A percentile compares a stretch with the other conserved stretches of the same genome.
Conservation (phyloP, 2,329 filamentous ascomycete genomes). For the Cyclaneusma minus region DNA sequence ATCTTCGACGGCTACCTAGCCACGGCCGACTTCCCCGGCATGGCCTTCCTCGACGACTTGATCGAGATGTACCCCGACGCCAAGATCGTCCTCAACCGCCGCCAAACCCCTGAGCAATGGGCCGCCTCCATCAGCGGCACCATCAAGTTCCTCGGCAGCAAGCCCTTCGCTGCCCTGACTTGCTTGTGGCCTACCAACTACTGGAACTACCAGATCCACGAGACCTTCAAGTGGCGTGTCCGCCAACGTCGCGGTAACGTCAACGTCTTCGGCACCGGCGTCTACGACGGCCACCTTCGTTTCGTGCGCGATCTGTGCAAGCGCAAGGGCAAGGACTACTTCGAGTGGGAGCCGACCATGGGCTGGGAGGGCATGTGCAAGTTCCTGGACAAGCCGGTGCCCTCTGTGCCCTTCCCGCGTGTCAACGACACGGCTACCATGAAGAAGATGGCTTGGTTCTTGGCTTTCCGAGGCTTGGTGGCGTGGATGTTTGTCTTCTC, state of each 20-base stretch:
- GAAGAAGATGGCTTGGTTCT: background rate
- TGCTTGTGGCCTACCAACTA: constrained; percentile 1
- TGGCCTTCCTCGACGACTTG: constrained; percentile 20
- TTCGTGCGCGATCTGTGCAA: background rate
- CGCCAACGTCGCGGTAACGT: background rate
- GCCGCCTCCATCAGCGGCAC: constrained; percentile 11
- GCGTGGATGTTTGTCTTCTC: background rate
- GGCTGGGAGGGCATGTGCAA: constrained; percentile 19
- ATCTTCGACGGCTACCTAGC: constrained; percentile 18
- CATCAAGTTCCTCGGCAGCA: constrained; percentile 13
- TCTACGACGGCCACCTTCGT: background rate
- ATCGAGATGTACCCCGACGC: constrained; percentile 24
- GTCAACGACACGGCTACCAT: constrained; percentile 9
- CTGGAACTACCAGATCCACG: constrained; percentile 1
- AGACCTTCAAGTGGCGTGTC: constrained; percentile 1
- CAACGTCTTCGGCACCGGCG: constrained; percentile 1
- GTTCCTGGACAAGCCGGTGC: constrained; percentile 14
- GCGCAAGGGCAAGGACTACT: background rate
- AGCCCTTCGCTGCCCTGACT: background rate
- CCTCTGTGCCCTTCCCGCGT: constrained; percentile 12
- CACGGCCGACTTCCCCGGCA: constrained; percentile 17
- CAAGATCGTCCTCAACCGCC: constrained; percentile 18
- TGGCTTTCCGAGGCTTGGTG: background rate
- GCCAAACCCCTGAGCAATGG: constrained; percentile 14
- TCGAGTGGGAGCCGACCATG: constrained; percentile 1